Evolutionary conservation across 148 eudicot genomes (phyloP).

Genomic region (Gaultheria prostrata): DNA sequence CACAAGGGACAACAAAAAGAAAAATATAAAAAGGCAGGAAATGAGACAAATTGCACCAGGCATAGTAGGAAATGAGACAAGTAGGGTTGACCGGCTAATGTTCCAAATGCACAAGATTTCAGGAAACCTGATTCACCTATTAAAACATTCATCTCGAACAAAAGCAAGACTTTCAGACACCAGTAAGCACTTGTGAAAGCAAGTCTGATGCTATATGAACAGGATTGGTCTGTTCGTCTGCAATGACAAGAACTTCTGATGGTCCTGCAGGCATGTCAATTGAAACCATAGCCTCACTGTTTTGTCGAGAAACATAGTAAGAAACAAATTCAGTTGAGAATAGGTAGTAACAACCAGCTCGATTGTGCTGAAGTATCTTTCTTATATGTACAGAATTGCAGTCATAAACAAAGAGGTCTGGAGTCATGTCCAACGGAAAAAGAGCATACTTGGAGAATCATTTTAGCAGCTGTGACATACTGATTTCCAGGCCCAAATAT

Average conservation of each 20-base stretch:
- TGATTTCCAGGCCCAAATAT: constrained; percentile 99
- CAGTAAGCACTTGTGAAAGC: constrained; percentile 76
- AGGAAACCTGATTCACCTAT: background rate
- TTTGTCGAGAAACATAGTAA: constrained; percentile 43
- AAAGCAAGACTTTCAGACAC: background rate
- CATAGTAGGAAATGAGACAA: no score
- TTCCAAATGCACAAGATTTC: background rate
- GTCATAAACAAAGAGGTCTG: background rate
- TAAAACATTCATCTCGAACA: constrained; percentile 13
- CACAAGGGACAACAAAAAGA: no score
- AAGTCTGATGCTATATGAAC: constrained; percentile 93
- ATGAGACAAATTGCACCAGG: no score
- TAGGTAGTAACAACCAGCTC: background rate
- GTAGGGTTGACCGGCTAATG: background rate
- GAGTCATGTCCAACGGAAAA: background rate
- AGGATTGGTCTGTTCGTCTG: constrained; percentile 86
- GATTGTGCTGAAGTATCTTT: background rate
- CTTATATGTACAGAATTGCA: background rate
- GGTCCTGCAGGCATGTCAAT: constrained; percentile 99
- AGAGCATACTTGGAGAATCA: constrained; percentile 85
- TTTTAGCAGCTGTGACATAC: constrained; percentile 98
- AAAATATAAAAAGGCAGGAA: no score
- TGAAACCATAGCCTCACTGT: constrained; percentile 97
- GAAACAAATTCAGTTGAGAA: background rate
- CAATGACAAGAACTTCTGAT: constrained; percentile 96